These are phyloP conservation scores for Juglanconis oblonga DNA, from an alignment of 2,329 filamentous ascomycete genomes.

Conservation along the genomic window DNA sequence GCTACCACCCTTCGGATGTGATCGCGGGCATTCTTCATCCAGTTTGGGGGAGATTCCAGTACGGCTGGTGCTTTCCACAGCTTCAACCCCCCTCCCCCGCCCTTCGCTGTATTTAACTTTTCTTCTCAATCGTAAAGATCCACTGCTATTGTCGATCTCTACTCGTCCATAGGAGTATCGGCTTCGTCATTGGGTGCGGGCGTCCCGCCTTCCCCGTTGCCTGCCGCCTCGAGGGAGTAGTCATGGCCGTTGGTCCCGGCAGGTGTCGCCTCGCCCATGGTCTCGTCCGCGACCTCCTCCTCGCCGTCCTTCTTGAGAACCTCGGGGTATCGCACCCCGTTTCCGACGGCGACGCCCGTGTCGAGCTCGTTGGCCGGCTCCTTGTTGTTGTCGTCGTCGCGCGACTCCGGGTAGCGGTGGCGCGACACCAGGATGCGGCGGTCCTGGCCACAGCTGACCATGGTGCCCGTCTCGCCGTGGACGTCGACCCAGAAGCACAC, in stretches of 20 bases:
- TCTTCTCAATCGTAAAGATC: background rate
- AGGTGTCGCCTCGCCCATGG: background rate
- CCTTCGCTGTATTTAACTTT: too few species aligned
- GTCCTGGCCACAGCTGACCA: slow-evolving; percentile 58
- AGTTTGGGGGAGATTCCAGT: too few species aligned
- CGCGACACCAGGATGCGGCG: slow-evolving; percentile 49
- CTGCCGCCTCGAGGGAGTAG: background rate
- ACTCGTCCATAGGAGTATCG: background rate
- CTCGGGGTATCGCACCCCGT: background rate
- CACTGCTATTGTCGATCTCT: background rate
- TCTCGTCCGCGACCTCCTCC: background rate
- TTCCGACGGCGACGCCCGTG: background rate
- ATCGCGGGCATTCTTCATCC: too few species aligned
- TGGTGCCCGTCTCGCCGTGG: slow-evolving; percentile 42
- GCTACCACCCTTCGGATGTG: too few species aligned
- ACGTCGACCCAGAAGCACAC: slow-evolving; percentile 67
- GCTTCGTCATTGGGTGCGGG: background rate
- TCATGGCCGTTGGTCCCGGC: too few species aligned
- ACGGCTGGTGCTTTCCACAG: too few species aligned
- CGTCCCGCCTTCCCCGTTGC: background rate
- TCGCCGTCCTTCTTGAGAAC: background rate
- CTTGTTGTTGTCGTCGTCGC: background rate
- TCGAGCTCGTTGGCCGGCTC: background rate
- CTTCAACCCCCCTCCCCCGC: too few species aligned
- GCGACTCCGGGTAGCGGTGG: slow-evolving; percentile 10